These are phyloP conservation scores for Chlorella sp. DNA, from an alignment of 139 green algal species.

Conservation along the genomic window DNA sequence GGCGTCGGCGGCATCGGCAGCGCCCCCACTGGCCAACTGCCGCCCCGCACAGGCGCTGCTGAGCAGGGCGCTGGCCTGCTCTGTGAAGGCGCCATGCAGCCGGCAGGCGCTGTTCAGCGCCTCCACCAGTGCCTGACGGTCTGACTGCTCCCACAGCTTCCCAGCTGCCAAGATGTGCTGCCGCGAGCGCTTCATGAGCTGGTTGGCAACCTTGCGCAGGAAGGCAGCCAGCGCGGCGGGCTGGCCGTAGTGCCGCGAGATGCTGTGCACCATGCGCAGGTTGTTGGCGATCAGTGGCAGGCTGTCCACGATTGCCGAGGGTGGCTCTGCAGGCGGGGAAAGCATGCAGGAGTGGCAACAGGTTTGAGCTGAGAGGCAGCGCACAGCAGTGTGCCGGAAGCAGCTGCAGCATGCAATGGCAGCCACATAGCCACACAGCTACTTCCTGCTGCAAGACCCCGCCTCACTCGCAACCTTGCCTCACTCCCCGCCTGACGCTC, in stretches of 20 bases:
- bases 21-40: not conserved
- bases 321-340: constrained; percentile 28
- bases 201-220: constrained; percentile 87
- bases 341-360: not conserved
- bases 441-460: not conserved
- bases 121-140: constrained; percentile 67
- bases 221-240: constrained; percentile 84
- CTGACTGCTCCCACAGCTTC: constrained; percentile 83
- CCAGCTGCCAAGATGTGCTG: constrained; percentile 67
- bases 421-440: not conserved
- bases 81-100: constrained; percentile 21
- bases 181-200: constrained; percentile 83
- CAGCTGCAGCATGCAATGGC: not conserved
- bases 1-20: not conserved
- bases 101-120: constrained; percentile 72
- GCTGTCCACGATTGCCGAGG: constrained; percentile 74
- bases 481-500: no score
- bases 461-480: no score
- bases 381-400: not conserved
- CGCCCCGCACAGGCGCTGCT: not conserved
- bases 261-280: constrained; percentile 90
- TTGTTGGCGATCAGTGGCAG: constrained; percentile 83
- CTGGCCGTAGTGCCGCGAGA: constrained; percentile 90
- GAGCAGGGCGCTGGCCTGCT: constrained; percentile 20
- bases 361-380: not conserved